Percentiles rank a stretch among this genome's conserved stretches.
Conservation (phyloP, 1,139 yeast species). For the Yamadazyma songkhlaensis region DNA sequence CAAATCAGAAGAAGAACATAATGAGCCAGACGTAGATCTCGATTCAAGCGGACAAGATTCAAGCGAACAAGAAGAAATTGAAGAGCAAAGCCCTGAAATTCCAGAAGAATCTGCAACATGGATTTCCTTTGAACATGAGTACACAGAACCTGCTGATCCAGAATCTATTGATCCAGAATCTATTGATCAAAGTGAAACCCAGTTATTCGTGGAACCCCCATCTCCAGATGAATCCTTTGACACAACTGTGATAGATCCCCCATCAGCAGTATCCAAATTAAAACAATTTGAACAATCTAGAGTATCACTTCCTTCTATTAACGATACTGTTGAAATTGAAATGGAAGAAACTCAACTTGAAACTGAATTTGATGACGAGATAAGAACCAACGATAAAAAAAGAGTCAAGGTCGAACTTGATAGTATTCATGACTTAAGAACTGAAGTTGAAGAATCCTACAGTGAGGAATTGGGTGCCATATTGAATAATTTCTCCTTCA, state of each 20-base stretch:
- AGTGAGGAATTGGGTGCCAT: constrained; percentile 61
- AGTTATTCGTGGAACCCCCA: no score
- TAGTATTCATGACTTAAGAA: constrained; percentile 55
- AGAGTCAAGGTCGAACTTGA: constrained; percentile 45
- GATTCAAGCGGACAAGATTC: no score
- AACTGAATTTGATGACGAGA: constrained; percentile 1
- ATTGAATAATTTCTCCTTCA: constrained; percentile 67
- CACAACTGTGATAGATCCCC: no score
- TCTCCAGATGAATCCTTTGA: no score
- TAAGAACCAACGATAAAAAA: constrained; percentile 10
- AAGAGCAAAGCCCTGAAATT: background rate
- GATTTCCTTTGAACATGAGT: no score
- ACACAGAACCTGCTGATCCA: no score
- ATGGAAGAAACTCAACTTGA: background rate
- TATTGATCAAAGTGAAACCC: no score
- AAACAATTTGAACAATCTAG: background rate
- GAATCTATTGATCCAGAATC: no score
- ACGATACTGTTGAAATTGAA: no score
- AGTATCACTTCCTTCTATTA: background rate
- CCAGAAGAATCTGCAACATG: no score
- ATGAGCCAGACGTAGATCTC: constrained; percentile 9
- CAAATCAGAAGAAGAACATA: constrained; percentile 5
- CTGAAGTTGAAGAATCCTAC: constrained; percentile 44
- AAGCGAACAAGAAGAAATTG: constrained; percentile 5
- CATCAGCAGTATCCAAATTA: no score